Base-by-base conservation (phyloP, 768 basidiomycete species). In the Symmetrospora coprosmae region DNA sequence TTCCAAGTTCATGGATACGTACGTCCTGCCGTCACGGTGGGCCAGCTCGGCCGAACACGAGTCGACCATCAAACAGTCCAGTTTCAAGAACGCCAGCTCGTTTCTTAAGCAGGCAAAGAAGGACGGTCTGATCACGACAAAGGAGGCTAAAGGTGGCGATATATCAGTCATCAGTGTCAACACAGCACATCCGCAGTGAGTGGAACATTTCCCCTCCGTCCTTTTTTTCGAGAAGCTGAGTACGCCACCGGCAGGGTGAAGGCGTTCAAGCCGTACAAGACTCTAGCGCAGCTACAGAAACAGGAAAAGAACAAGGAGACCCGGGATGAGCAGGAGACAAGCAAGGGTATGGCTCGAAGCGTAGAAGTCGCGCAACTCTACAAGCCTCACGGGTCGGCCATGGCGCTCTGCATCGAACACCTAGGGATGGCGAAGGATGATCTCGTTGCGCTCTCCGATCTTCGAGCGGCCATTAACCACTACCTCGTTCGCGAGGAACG, bases 231-330 rank as follows among this genome's bases (percentile, higher is more conserved):
- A 11, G 21, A 13, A 16, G 11, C 8, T 30, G 8, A 30, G 21
- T 11, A 11, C 9, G 49, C 21, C 31, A n/a, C n/a, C n/a, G n/a
- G n/a, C n/a, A 58, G 55, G 2, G 25, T 46, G 3, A 58, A 58
- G 27, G 55, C 25, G 8, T 58, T 58, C 30, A 58, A 46, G 41
- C 21, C 55, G 7, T 58, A 58, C 55, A 58, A 58, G 28, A 58
- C 55, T 17, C 40, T 58, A n/a, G 60, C 53, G 43, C 47, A 41
- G 27, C n/a, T n/a, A 14, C 61, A 64, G 63, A 45, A 51, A 28
- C 64, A 51, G 46, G 62, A 55, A 39, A 50, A 38, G 40, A 37
- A 62, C 19, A 39, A 28, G 25, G 40, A 34, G 40, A 25, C 8
- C 1, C 1, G 63, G 17, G 23, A 21, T 5, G 31, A 34, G 28